Evolutionary conservation across 1,139 yeast species (phyloP).

Genomic region (Kodamaea sp.): DNA sequence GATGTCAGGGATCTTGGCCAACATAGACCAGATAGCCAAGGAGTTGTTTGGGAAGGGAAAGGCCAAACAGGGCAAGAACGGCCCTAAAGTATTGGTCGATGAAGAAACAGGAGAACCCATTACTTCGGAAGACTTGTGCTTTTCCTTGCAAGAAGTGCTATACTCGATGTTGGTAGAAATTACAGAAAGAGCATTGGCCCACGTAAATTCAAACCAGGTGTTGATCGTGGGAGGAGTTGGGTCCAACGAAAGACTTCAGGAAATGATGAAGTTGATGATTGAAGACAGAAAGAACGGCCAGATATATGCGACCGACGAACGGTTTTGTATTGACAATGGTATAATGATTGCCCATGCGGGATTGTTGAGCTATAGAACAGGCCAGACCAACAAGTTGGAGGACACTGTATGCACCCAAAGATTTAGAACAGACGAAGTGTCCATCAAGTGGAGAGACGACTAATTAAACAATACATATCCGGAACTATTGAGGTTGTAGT

Average conservation of each 20-base stretch:
- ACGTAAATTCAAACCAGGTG: slow-evolving; percentile 86
- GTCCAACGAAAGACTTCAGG: slow-evolving; percentile 84
- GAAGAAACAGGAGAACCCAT: slow-evolving; percentile 57
- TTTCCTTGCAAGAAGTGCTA: slow-evolving; percentile 85
- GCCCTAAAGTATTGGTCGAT: slow-evolving; percentile 48
- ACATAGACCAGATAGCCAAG: slow-evolving; percentile 76
- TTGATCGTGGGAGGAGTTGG: slow-evolving; percentile 98
- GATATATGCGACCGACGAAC: slow-evolving; percentile 91
- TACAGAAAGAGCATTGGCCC: slow-evolving; percentile 98
- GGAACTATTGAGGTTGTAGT: no score
- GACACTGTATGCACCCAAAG: slow-evolving; percentile 91
- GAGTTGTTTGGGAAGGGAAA: slow-evolving; percentile 55
- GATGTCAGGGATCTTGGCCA: slow-evolving; percentile 92
- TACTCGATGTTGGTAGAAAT: slow-evolving; percentile 97
- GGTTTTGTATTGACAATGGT: slow-evolving; percentile 96
- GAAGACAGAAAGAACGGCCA: slow-evolving; percentile 77
- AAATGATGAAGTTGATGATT: slow-evolving; percentile 96
- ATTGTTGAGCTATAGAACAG: slow-evolving; percentile 79
- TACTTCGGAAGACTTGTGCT: slow-evolving; percentile 87
- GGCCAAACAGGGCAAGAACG: slow-evolving; percentile 40
- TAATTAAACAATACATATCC: no score
- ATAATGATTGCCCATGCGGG: slow-evolving; percentile 99
- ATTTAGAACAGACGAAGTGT: slow-evolving; percentile 91
- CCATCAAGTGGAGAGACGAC: slow-evolving; percentile 82
- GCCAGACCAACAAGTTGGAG: slow-evolving; percentile 58